Conservation (phyloP, 768 basidiomycete species). For the Psilocybe azurescens region DNA sequence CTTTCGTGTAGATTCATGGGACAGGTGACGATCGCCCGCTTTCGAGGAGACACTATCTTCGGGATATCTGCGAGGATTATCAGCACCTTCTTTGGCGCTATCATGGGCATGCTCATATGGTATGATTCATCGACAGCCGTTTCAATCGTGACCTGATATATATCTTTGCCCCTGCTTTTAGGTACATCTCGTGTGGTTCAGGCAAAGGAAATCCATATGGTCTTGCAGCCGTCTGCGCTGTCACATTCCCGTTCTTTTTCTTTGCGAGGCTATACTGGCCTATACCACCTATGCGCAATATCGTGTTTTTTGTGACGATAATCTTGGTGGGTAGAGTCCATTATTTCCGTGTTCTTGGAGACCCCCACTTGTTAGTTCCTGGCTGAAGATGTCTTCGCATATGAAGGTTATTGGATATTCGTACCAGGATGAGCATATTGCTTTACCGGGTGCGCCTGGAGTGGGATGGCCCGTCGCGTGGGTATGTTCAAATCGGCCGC, state of each 20-base stretch:
- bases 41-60: slow-evolving; percentile 77
- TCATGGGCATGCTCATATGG: slow-evolving; percentile 73
- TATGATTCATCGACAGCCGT: slow-evolving; percentile 30
- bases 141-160: too few relatives aligned
- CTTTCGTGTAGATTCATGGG: slow-evolving; percentile 63
- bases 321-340: slow-evolving; percentile 51
- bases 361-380: neutral
- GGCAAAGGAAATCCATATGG: slow-evolving; percentile 70
- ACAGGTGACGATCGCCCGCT: slow-evolving; percentile 72
- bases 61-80: slow-evolving; percentile 63
- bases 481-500: slow-evolving; percentile 48
- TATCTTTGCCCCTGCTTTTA: slow-evolving; percentile 23
- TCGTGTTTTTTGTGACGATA: slow-evolving; percentile 70
- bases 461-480: slow-evolving; percentile 66
- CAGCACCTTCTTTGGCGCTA: slow-evolving; percentile 69
- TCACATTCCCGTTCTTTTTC: slow-evolving; percentile 76
- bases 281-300: slow-evolving; percentile 70
- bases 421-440: slow-evolving; percentile 62
- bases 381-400: neutral
- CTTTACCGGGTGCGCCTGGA: slow-evolving; percentile 55
- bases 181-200: slow-evolving; percentile 74
- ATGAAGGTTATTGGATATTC: slow-evolving; percentile 74
- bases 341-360: neutral
- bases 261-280: slow-evolving; percentile 78
- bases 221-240: slow-evolving; percentile 67